Evolutionary conservation across 257 asterid genomes (phyloP), one percentile per base, ranked within the genome.

Genomic region (Solanum bukasovii): DNA sequence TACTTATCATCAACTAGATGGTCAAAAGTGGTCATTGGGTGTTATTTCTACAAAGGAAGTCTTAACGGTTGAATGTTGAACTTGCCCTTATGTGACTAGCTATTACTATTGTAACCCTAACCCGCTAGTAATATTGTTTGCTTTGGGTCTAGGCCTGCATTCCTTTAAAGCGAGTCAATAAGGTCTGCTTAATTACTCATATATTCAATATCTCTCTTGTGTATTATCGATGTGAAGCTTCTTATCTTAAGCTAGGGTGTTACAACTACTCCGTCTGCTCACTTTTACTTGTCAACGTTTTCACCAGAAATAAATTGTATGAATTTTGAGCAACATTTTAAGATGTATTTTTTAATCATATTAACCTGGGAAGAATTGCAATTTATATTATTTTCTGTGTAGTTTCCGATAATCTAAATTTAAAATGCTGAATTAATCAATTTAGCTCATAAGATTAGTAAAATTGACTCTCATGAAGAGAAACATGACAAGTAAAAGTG

Each of bases 91-190:
- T 72, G 25, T 11, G 7, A 72, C 25, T 9, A 63, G 31, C 70
- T 72, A 72, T 12, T 72, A 34, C 27, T 63, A 9, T 10, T 10
- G 9, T 52, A 52, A 52, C 9, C 61, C 21, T 1, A 52, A 52
- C 4, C 23, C 4, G 23, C 23, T 52, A 52, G 10, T 52, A 52
- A 18, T 6, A 52, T 52, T 52, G 63, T 1, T 52, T 0, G 63
- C 9, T 52, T 52, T 2, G 23, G 23, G 1, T 2, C 1, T 18
- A 52, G 63, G n/a, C n/a, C 1, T 52, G 4, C 4, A 52, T 3
- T 0, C 0, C 0, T 18, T 52, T 52, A 18, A 52, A 52, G 0
- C 63, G 2, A 20, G 4, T 18, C 4, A 6, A 52, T 52, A 18
- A 52, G 23, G 2, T 52, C 4, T 52, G 63, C n/a, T 18, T 18